Percentiles rank a stretch among this genome's conserved stretches.
phyloP scores from a whole-genome alignment of 805 yeast genomes.

The Isabelozyma gotoi region DNA sequence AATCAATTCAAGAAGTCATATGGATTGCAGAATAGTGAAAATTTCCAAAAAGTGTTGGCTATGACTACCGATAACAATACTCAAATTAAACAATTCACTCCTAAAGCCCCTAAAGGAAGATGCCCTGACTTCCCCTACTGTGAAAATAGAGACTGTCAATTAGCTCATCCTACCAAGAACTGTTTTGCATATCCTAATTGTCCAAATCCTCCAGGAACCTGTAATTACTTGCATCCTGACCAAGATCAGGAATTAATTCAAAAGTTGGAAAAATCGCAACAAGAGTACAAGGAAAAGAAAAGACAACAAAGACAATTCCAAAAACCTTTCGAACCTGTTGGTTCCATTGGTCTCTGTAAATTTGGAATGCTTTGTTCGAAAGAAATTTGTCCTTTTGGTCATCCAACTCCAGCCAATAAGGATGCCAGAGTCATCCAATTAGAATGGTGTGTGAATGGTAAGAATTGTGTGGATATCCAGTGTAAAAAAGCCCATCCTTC shows the following conservation, averaged over 20 bases:
- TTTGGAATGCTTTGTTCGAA: constrained; percentile 75
- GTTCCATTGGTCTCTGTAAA: constrained; percentile 65
- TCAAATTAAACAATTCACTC: constrained; percentile 32
- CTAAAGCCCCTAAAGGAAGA: constrained; percentile 57
- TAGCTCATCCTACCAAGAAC: constrained; percentile 75
- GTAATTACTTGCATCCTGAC: constrained; percentile 80
- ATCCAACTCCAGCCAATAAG: constrained; percentile 84
- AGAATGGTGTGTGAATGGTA: constrained; percentile 77
- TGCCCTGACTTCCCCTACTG: constrained; percentile 75
- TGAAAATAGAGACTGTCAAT: constrained; percentile 63
- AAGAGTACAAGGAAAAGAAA: constrained; percentile 47
- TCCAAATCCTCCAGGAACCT: constrained; percentile 76
- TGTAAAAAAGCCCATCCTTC: constrained; percentile 86
- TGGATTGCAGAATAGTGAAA: constrained; percentile 40
- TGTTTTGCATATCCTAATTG: constrained; percentile 80
- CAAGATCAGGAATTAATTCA: constrained; percentile 76
- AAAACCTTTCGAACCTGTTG: constrained; percentile 32
- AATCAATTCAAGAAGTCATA: constrained; percentile 19
- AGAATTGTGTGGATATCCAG: constrained; percentile 55
- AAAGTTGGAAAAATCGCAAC: constrained; percentile 62
- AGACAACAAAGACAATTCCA: constrained; percentile 27
- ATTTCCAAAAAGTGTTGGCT: constrained; percentile 42
- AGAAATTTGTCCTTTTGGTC: constrained; percentile 83
- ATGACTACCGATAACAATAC: constrained; percentile 25
- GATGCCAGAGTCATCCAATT: constrained; percentile 65